Evolutionary conservation across 106 monocot genomes (phyloP).

Genomic region (Acorus gramineus): DNA sequence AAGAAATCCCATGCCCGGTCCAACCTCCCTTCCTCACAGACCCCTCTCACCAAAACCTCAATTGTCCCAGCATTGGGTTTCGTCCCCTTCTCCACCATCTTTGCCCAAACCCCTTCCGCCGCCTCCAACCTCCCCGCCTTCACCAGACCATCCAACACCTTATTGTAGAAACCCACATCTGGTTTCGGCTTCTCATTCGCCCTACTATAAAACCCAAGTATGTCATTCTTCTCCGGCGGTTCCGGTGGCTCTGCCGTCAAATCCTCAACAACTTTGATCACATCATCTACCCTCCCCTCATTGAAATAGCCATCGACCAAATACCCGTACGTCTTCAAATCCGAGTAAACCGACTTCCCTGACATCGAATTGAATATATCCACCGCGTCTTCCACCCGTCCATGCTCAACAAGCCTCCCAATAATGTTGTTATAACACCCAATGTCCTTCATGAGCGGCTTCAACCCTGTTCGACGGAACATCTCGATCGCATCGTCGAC

Average conservation of each 20-base stretch:
- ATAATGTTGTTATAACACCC: conserved; percentile 88
- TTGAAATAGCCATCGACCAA: conserved; percentile 62
- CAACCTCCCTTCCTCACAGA: conserved; percentile 48
- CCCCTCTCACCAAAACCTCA: conserved; percentile 42
- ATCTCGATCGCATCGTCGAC: conserved; percentile 64
- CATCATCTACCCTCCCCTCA: conserved; percentile 49
- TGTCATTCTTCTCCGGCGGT: no score
- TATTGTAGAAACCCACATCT: conserved; percentile 53
- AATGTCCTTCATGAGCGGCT: conserved; percentile 69
- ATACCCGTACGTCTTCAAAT: conserved; percentile 45
- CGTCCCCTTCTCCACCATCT: conserved; percentile 48
- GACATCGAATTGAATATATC: conserved; percentile 76
- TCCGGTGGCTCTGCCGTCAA: conserved; percentile 4
- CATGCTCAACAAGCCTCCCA: conserved; percentile 69
- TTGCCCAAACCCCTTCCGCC: conserved; percentile 54
- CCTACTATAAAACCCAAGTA: background rate
- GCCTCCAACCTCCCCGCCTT: conserved; percentile 30
- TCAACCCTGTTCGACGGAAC: conserved; percentile 58
- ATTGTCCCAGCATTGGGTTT: conserved; percentile 36
- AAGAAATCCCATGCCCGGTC: conserved; percentile 34
- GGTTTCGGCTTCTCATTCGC: conserved; percentile 41
- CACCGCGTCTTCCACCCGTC: conserved; percentile 50
- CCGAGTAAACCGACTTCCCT: conserved; percentile 50
- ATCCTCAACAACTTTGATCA: conserved; percentile 51
- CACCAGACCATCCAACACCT: conserved; percentile 62